phyloP scores from a whole-genome alignment of 139 green algal genomes.

The Coccomyxa sp. region DNA sequence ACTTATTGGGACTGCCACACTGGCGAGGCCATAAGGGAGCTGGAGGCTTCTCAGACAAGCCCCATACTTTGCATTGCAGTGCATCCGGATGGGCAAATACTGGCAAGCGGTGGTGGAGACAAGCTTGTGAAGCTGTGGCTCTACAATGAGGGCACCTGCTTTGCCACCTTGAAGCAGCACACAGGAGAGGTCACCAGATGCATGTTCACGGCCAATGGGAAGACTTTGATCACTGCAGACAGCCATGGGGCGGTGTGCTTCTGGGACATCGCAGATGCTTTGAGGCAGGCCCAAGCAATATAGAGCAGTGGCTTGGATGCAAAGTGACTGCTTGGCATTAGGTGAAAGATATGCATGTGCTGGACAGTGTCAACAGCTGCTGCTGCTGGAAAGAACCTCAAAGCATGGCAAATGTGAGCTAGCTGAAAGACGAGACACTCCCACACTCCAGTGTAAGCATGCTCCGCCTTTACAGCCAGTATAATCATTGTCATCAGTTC shows the following conservation, averaged over 20 bases:
- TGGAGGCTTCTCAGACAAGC: constrained; percentile 64
- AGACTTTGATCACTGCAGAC: not conserved
- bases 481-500: too few species aligned
- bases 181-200: constrained; percentile 35
- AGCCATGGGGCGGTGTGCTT: not conserved
- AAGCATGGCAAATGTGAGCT: too few species aligned
- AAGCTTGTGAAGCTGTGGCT: constrained; percentile 74
- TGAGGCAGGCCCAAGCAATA: not conserved
- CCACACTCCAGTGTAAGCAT: too few species aligned
- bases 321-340: too few species aligned
- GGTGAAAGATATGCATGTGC: too few species aligned
- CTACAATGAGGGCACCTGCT: constrained; percentile 83
- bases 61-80: constrained; percentile 52
- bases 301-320: not conserved
- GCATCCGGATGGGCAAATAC: constrained; percentile 49
- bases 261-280: not conserved
- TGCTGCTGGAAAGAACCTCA: too few species aligned
- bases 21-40: constrained; percentile 75
- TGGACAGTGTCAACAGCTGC: too few species aligned
- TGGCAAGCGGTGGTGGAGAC: constrained; percentile 71
- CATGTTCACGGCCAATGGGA: not conserved
- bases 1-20: constrained; percentile 88
- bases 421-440: too few species aligned
- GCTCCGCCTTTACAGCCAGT: too few species aligned
- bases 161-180: constrained; percentile 63